These are phyloP conservation scores for Paramecium octaurelia DNA, from an alignment of 73 alveolate genomes.

Conservation along the genomic window DNA sequence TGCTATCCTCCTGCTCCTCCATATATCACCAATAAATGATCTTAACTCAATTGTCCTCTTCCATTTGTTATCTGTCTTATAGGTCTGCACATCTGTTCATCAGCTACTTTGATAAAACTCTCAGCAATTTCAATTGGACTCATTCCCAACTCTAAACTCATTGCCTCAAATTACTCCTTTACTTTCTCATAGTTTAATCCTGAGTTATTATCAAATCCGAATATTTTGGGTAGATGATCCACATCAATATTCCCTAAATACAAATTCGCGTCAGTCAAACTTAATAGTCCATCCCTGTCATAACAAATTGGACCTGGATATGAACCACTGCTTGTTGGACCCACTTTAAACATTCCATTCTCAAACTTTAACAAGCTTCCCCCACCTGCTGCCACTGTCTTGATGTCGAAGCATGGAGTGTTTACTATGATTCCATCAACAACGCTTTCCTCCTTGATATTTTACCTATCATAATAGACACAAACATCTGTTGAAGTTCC, in stretches of 20 bases:
- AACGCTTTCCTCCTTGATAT: constrained; percentile 66
- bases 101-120: constrained; percentile 89
- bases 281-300: constrained; percentile 74
- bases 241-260: constrained; percentile 73
- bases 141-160: constrained; percentile 57
- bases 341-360: constrained; percentile 83
- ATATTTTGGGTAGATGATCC: constrained; percentile 83
- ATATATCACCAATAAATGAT: constrained; percentile 76
- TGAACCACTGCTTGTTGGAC: constrained; percentile 92
- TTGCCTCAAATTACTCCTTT: constrained; percentile 54
- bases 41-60: constrained; percentile 79
- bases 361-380: constrained; percentile 81
- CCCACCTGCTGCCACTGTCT: constrained; percentile 97
- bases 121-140: constrained; percentile 67
- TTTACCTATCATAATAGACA: constrained; percentile 49
- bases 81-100: constrained; percentile 90
- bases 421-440: constrained; percentile 79
- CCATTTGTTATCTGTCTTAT: constrained; percentile 82
- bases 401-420: constrained; percentile 85
- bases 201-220: constrained; percentile 76
- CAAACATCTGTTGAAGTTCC: constrained; percentile 96
- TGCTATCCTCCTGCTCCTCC: constrained; percentile 97
- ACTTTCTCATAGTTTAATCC: constrained; percentile 67
- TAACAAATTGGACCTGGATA: constrained; percentile 95
- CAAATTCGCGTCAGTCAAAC: constrained; percentile 88